Percentiles rank a stretch among this genome's conserved stretches.
These are phyloP conservation scores for Saksenaea vasiformis DNA, from an alignment of 371 early-diverging fungal species.

Conservation along the genomic window DNA sequence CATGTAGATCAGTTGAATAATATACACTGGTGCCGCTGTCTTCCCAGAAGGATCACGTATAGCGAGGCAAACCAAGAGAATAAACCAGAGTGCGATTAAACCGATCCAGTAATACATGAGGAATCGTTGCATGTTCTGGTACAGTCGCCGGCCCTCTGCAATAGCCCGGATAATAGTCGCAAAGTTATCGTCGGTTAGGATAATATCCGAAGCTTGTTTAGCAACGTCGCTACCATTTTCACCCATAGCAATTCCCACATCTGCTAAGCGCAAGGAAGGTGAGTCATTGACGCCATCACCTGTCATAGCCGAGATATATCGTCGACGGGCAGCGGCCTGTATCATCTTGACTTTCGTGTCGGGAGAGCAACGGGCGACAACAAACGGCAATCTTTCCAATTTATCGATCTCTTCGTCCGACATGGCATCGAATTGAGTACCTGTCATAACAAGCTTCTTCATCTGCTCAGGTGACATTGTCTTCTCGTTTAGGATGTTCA, in stretches of 20 bases:
- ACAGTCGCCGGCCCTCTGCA: conserved; percentile 84
- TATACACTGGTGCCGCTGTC: conserved; percentile 60
- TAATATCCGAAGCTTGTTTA: conserved; percentile 89
- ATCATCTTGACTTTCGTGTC: conserved; percentile 98
- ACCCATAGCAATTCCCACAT: conserved; percentile 94
- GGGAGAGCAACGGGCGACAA: conserved; percentile 93
- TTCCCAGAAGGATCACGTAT: conserved; percentile 78
- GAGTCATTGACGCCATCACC: conserved; percentile 96
- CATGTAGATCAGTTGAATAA: conserved; percentile 34
- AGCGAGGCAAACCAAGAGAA: conserved; percentile 66
- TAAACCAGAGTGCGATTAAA: conserved; percentile 48
- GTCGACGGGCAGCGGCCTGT: conserved; percentile 81
- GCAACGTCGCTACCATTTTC: conserved; percentile 91
- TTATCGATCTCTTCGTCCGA: conserved; percentile 80
- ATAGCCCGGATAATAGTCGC: conserved; percentile 85
- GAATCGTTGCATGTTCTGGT: conserved; percentile 93
- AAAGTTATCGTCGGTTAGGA: conserved; percentile 87
- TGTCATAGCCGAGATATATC: conserved; percentile 74
- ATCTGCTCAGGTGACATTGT: conserved; percentile 37
- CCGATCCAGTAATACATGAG: conserved; percentile 76
- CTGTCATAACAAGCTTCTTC: conserved; percentile 77
- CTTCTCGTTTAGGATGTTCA: conserved; percentile 75
- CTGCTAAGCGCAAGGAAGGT: conserved; percentile 87
- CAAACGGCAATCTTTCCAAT: conserved; percentile 78
- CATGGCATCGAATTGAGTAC: conserved; percentile 76